Base-by-base conservation (phyloP, 1,139 yeast genomes). In the Yamadazyma songkhlaensis region DNA sequence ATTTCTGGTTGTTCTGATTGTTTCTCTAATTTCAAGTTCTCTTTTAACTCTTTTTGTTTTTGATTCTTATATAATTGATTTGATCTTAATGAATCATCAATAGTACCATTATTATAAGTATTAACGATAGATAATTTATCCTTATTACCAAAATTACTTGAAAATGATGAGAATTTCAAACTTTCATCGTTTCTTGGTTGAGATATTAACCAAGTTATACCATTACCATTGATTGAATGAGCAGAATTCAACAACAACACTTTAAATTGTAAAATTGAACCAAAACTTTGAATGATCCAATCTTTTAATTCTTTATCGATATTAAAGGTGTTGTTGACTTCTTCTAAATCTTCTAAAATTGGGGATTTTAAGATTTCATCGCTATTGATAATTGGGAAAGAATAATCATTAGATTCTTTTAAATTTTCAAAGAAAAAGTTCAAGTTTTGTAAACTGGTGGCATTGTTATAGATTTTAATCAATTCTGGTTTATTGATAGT, bases 21-120 rank as follows among this genome's bases (percentile, higher is more conserved):
- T 37, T 48, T 47, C 31, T 55, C 54, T 10, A 25, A 15, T 21
- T 44, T 23, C n/a, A 60, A 53, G 3, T 59, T 64, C 37, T 53
- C 39, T 37, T 59, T 62, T 31, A 67, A 69, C 37, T 51, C 47
- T 44, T 61, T 62, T 43, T 64, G 70, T 47, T 57, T 58, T 42
- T 59, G 58, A 51, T 66, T 56, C 40, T 67, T 60, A 29, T 57
- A 50, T 27, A 77, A 46, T 57, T 77, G 81, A 14, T 79, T 79
- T 4, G 77, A 65, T 47, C 79, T 67, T 38, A 74, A 55, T 9
- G 72, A 60, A 49, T 74, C 79, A 47, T 74, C 76, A 30, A 87
- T 84, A 12, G 79, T 68, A 8, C 92, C 92, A 8, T 82, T 75
- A 50, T 83, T 82, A 56, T 83, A 84, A n/a, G 92, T 84, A 62